Percentiles rank a stretch among this genome's conserved stretches.
phyloP scores from a whole-genome alignment of 768 basidiomycete species.

The Rhizopogon sp. region DNA sequence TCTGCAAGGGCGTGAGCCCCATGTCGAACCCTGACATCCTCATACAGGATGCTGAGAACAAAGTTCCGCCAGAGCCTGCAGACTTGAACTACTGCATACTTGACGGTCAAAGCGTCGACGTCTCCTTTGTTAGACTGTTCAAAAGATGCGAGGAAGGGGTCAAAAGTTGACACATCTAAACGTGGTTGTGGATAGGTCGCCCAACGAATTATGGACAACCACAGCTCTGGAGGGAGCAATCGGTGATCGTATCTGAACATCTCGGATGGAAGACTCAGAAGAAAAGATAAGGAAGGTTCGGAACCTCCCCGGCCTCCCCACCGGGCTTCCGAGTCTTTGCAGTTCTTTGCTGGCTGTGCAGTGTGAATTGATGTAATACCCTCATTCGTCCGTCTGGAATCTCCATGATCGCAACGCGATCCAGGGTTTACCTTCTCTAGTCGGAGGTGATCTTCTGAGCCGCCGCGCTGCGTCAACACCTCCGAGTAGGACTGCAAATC shows the following conservation, averaged over 20 bases:
- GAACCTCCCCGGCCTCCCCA: background rate
- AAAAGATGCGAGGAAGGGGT: conserved; percentile 40
- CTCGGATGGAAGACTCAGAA: background rate
- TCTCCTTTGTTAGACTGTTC: conserved; percentile 12
- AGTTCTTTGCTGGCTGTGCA: too few species aligned
- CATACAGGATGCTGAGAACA: conserved; percentile 43
- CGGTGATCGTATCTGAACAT: background rate
- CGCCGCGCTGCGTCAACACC: too few species aligned
- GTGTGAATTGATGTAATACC: too few species aligned
- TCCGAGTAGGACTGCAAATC: too few species aligned
- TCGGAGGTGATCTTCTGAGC: too few species aligned
- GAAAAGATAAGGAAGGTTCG: background rate
- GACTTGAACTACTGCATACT: conserved; percentile 43
- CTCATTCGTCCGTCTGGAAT: too few species aligned
- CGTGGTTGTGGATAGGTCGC: conserved; percentile 27
- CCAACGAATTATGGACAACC: conserved; percentile 47
- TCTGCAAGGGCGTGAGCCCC: conserved; percentile 27
- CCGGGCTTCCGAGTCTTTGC: background rate
- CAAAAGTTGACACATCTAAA: conserved; percentile 30
- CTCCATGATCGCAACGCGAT: too few species aligned
- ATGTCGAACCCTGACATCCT: conserved; percentile 42
- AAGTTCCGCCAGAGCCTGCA: conserved; percentile 54
- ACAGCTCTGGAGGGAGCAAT: conserved; percentile 47
- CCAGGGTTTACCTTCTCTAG: too few species aligned
- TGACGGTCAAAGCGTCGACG: conserved; percentile 29